Percentiles rank a stretch among this genome's conserved stretches.
Evolutionary conservation across 2,329 filamentous ascomycete genomes (phyloP).

Genomic region (Hypoxylon sp.): DNA sequence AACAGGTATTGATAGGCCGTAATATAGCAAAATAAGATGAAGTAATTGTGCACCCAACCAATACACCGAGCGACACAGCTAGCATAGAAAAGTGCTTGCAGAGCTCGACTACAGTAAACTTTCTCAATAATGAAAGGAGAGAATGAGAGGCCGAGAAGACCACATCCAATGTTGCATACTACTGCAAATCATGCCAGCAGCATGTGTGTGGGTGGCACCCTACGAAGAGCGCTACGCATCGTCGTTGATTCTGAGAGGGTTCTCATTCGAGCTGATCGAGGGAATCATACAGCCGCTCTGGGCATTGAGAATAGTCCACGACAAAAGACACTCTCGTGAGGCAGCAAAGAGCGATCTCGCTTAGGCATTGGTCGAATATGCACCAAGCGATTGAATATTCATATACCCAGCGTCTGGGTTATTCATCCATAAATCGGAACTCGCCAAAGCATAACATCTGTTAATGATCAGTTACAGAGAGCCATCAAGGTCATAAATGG

Average conservation of each 20-base stretch:
- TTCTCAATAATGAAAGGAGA: slow-evolving; percentile 20
- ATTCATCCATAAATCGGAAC: slow-evolving; percentile 32
- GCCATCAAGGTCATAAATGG: slow-evolving; percentile 36
- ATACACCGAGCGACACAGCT: slow-evolving; percentile 19
- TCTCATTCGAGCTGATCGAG: slow-evolving; percentile 20
- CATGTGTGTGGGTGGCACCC: slow-evolving; percentile 36
- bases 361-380: not conserved
- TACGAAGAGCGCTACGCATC: slow-evolving; percentile 32
- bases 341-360: slow-evolving; percentile 18
- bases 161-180: slow-evolving; percentile 30
- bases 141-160: slow-evolving; percentile 27
- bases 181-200: slow-evolving; percentile 40
- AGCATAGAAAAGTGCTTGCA: slow-evolving; percentile 26
- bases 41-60: slow-evolving; percentile 36
- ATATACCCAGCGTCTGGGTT: not conserved
- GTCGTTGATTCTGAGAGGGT: slow-evolving; percentile 5
- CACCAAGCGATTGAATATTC: slow-evolving; percentile 14
- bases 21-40: slow-evolving; percentile 36
- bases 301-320: slow-evolving; percentile 9
- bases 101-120: slow-evolving; percentile 40
- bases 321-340: slow-evolving; percentile 7
- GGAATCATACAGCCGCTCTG: slow-evolving; percentile 8
- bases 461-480: slow-evolving; percentile 23
- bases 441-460: slow-evolving; percentile 24
- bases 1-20: slow-evolving; percentile 40